Evolutionary conservation across 305 asterid genomes (phyloP).

Genomic region (Solanum aculeatissimum): DNA sequence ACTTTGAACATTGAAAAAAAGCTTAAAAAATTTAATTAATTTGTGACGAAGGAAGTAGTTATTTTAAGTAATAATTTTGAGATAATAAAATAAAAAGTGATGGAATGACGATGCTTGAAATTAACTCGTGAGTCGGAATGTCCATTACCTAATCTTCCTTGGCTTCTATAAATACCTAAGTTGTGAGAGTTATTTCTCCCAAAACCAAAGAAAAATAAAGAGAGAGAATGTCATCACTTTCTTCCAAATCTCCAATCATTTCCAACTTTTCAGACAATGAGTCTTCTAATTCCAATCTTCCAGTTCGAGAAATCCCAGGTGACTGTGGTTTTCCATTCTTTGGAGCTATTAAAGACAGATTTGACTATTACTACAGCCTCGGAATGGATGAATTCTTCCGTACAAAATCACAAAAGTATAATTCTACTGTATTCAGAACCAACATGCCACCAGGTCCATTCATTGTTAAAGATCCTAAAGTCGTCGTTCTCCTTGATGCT

Average conservation of each 20-base stretch:
- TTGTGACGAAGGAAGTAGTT: too few relatives aligned
- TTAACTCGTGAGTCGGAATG: background rate
- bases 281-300: constrained; percentile 2
- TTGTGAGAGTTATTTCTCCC: background rate
- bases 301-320: constrained; percentile 45
- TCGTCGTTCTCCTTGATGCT: constrained; percentile 26
- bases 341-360: constrained; percentile 37
- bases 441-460: constrained; percentile 44
- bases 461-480: constrained; percentile 16
- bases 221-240: background rate
- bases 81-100: too few relatives aligned
- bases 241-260: background rate
- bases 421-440: constrained; percentile 35
- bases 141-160: background rate
- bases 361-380: constrained; percentile 25
- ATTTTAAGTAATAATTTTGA: too few relatives aligned
- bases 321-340: constrained; percentile 34
- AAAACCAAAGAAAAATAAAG: background rate
- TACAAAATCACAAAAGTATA: constrained; percentile 18
- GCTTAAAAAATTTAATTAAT: too few relatives aligned
- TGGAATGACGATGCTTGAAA: background rate
- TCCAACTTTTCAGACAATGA: background rate
- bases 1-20: too few relatives aligned
- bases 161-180: background rate
- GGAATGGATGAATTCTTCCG: constrained; percentile 28